phyloP scores from a whole-genome alignment of 768 basidiomycete species.

The Lactarius deliciosus region DNA sequence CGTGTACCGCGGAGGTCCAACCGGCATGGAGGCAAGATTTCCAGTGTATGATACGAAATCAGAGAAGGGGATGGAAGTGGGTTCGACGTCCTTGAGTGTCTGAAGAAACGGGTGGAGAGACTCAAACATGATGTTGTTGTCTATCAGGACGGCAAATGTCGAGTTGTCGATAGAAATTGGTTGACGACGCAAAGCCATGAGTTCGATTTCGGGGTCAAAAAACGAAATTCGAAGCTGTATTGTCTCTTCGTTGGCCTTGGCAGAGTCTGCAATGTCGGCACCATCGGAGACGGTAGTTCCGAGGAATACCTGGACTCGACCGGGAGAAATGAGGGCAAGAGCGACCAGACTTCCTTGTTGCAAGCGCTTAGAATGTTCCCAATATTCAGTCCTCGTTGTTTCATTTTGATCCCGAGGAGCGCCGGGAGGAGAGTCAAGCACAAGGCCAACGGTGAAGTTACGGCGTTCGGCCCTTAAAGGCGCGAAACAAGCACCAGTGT shows the following conservation, averaged over 20 bases:
- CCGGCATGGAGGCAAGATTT: conserved; percentile 1
- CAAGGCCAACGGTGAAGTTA: conserved; percentile 49
- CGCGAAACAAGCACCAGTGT: conserved; percentile 52
- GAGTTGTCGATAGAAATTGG: conserved; percentile 31
- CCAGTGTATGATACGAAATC: conserved; percentile 12
- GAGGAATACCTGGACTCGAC: conserved; percentile 43
- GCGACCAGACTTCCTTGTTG: conserved; percentile 65
- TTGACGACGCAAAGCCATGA: conserved; percentile 44
- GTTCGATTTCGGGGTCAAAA: conserved; percentile 58
- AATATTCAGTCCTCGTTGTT: conserved; percentile 49
- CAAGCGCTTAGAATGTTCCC: conserved; percentile 64
- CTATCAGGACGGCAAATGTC: conserved; percentile 25
- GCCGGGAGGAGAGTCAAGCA: conserved; percentile 55
- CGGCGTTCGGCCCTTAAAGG: conserved; percentile 50
- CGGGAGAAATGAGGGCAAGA: conserved; percentile 42
- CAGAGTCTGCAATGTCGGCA: conserved; percentile 48
- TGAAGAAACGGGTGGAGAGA: conserved; percentile 26
- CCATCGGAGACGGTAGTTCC: conserved; percentile 49
- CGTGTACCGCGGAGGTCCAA: conserved; percentile 18
- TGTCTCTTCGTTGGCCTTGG: conserved; percentile 34
- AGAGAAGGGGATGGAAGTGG: conserved; percentile 26
- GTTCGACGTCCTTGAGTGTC: conserved; percentile 25
- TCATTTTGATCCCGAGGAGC: conserved; percentile 45
- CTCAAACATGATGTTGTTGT: conserved; percentile 28
- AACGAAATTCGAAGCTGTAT: conserved; percentile 56